Percentiles rank a stretch among this genome's conserved stretches.
These are phyloP conservation scores for Pelomyxa schiedti DNA, from an alignment of 78 protist genomes.

Conservation along the genomic window DNA sequence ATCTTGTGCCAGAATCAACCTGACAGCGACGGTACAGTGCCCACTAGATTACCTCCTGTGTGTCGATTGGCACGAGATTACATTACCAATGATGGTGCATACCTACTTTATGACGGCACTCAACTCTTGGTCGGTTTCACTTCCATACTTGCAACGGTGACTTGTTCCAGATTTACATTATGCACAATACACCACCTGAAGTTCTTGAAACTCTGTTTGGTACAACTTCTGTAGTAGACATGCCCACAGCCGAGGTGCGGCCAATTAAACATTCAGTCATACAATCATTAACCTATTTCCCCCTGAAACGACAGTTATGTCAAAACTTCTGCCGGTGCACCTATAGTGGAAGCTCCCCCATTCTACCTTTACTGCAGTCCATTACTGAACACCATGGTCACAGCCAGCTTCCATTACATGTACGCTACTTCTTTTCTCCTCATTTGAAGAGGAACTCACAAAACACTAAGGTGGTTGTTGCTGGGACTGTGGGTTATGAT, in stretches of 20 bases:
- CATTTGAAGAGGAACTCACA: not conserved
- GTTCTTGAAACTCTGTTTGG: not conserved
- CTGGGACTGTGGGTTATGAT: constrained; percentile 12
- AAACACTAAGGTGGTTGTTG: constrained; percentile 2
- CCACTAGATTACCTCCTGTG: constrained; percentile 11
- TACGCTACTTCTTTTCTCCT: not conserved
- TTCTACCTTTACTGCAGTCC: constrained; percentile 3
- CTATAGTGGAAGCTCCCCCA: constrained; percentile 11
- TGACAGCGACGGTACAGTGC: not conserved
- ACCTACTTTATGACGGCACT: constrained; percentile 25
- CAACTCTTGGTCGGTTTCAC: constrained; percentile 14
- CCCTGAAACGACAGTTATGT: not conserved
- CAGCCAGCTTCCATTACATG: not conserved
- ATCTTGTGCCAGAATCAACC: not conserved
- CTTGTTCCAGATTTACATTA: not conserved
- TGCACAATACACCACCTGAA: not conserved
- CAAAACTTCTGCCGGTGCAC: no score
- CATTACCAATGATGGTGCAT: constrained; percentile 27
- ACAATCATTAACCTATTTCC: not conserved
- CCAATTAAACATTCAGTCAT: not conserved
- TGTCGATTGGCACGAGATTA: constrained; percentile 13
- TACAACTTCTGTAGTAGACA: not conserved
- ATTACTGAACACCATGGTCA: not conserved
- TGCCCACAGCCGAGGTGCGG: not conserved
- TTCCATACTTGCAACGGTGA: not conserved